phyloP scores from a whole-genome alignment of 2,329 filamentous ascomycete genomes.

The Fusarium luffae region DNA sequence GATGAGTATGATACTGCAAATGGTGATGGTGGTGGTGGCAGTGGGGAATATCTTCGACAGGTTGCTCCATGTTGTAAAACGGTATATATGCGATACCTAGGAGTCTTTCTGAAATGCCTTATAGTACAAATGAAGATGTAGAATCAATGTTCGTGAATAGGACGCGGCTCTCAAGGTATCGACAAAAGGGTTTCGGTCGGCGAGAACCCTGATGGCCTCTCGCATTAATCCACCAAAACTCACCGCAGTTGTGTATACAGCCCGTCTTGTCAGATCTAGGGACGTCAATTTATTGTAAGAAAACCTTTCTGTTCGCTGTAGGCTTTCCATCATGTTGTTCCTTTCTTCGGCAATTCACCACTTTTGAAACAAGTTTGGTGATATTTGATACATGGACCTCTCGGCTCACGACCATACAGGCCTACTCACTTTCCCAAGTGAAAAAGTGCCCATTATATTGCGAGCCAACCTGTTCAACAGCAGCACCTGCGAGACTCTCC shows the following conservation, averaged over 20 bases:
- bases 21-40: conserved; percentile 40
- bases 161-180: neutral
- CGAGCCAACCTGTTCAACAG: too few relatives aligned
- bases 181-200: conserved; percentile 14
- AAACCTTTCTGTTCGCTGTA: neutral
- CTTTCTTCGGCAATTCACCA: too few relatives aligned
- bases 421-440: too few relatives aligned
- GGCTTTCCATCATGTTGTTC: too few relatives aligned
- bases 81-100: too few relatives aligned
- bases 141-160: neutral
- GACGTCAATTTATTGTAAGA: accelerated
- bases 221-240: neutral
- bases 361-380: too few relatives aligned
- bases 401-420: too few relatives aligned
- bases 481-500: too few relatives aligned
- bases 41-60: conserved; percentile 24
- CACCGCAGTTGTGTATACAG: neutral
- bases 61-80: conserved; percentile 8
- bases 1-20: conserved; percentile 37
- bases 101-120: accelerated
- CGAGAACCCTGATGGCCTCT: conserved; percentile 7
- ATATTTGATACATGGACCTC: too few relatives aligned
- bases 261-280: too few relatives aligned
- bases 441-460: too few relatives aligned
- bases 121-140: neutral